phyloP scores from a whole-genome alignment of 257 asterid species.

The Parsonsia alboflavescens region DNA sequence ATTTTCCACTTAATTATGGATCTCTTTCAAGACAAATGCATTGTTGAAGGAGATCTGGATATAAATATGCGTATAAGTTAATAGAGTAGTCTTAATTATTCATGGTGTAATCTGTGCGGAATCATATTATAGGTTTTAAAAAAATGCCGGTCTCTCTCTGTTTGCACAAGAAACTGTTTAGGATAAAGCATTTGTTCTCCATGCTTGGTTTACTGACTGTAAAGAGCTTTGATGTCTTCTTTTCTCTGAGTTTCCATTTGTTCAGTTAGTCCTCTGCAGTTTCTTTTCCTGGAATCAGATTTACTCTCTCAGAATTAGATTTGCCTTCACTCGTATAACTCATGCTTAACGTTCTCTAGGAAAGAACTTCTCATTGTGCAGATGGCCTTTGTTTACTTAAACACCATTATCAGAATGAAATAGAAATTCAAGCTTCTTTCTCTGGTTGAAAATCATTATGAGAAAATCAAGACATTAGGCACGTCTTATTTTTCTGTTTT shows the following conservation, averaged over 20 bases:
- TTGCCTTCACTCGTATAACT: background rate
- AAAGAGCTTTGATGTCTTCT: background rate
- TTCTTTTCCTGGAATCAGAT: too few relatives aligned
- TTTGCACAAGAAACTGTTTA: background rate
- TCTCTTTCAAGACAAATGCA: background rate
- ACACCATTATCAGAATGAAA: too few relatives aligned
- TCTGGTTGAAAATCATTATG: too few relatives aligned
- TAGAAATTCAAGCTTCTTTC: too few relatives aligned
- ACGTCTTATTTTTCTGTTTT: too few relatives aligned
- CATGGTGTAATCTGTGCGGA: background rate
- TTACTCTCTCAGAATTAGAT: background rate
- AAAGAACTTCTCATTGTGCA: too few relatives aligned
- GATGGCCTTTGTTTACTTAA: too few relatives aligned
- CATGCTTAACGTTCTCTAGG: too few relatives aligned
- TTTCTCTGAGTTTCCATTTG: background rate
- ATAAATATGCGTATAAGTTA: background rate
- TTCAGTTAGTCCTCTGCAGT: background rate
- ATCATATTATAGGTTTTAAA: too few relatives aligned
- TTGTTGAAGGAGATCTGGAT: background rate
- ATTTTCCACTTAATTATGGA: background rate
- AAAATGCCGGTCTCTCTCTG: background rate
- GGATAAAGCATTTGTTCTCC: too few relatives aligned
- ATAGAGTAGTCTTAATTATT: background rate
- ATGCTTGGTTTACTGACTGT: too few relatives aligned
- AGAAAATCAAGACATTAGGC: too few relatives aligned